These are phyloP conservation scores for Claviceps digitariae DNA, from an alignment of 2,329 filamentous ascomycete genomes.

Conservation along the genomic window DNA sequence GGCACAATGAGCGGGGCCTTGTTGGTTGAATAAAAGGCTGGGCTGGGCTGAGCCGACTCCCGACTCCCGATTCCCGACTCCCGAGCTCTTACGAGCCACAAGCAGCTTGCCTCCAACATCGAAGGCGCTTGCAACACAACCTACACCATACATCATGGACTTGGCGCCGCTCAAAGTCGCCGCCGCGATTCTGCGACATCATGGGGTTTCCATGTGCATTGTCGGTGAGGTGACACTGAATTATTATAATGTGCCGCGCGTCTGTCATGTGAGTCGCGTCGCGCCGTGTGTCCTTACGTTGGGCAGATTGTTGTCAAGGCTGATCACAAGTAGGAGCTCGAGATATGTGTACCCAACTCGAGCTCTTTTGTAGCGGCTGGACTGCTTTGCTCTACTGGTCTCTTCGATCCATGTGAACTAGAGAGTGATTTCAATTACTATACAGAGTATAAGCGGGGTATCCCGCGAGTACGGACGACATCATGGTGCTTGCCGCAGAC, in stretches of 20 bases:
- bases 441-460: neutral
- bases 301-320: neutral
- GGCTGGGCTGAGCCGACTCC: too few species aligned
- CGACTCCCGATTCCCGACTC: too few species aligned
- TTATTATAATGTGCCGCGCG: conserved; percentile 9
- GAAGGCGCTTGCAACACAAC: too few species aligned
- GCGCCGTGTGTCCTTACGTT: neutral
- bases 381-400: conserved; percentile 8
- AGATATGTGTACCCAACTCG: conserved; percentile 8
- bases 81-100: too few species aligned
- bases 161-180: conserved; percentile 3
- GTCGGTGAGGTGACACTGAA: conserved; percentile 7
- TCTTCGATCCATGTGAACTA: conserved; percentile 2
- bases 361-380: conserved; percentile 4
- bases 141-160: neutral
- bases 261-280: conserved; percentile 4
- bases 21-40: too few species aligned
- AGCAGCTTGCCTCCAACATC: too few species aligned
- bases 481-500: neutral
- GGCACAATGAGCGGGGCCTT: too few species aligned
- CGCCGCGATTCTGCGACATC: conserved; percentile 2
- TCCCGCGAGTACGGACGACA: neutral
- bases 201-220: conserved; percentile 5
- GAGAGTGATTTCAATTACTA: neutral
- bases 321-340: conserved; percentile 6